phyloP scores from a whole-genome alignment of 2,329 filamentous ascomycete species.

The Diaporthe caulivora region DNA sequence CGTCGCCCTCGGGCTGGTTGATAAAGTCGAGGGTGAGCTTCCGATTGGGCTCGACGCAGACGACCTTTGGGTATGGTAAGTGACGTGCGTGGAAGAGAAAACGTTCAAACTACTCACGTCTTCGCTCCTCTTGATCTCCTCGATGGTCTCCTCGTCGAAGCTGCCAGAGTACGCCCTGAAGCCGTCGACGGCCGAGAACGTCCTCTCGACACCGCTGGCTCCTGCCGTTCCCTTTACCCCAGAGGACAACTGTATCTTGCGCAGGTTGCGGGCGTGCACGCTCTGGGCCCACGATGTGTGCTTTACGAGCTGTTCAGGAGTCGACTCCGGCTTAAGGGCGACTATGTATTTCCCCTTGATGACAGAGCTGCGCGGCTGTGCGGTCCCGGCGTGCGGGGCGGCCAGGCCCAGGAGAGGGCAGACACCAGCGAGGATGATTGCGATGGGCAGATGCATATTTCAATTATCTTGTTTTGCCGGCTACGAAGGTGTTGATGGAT shows the following conservation, averaged over 20 bases:
- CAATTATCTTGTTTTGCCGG: not conserved
- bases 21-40: not conserved
- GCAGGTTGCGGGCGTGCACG: not conserved
- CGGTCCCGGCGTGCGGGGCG: not conserved
- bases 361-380: not conserved
- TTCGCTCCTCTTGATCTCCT: not conserved
- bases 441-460: not conserved
- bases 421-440: not conserved
- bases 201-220: not conserved
- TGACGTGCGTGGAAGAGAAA: no score
- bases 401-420: not conserved
- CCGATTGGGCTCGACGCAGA: not conserved
- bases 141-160: not conserved
- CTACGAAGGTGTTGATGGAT: not conserved
- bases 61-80: not conserved
- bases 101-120: not conserved
- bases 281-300: not conserved
- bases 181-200: not conserved
- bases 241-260: not conserved
- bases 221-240: not conserved
- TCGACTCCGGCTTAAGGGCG: not conserved
- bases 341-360: not conserved
- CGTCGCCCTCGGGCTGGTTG: no score
- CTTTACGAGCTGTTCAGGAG: not conserved
- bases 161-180: not conserved